Conservation (phyloP, 257 asterid species). For the Primulina eburnea region DNA sequence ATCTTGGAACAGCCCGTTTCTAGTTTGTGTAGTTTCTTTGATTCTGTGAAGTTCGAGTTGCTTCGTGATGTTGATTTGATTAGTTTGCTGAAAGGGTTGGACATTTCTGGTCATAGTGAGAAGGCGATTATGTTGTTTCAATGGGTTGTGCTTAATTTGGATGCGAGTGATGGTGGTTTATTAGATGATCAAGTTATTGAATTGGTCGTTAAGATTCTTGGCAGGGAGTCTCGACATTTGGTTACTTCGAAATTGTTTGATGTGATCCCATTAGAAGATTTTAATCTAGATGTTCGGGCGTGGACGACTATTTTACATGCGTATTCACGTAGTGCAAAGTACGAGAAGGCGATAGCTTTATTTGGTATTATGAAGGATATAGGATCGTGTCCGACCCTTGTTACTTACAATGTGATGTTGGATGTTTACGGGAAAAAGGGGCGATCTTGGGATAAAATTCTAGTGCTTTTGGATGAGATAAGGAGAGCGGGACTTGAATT, state of each 20-base stretch:
- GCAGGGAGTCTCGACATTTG: constrained; percentile 80
- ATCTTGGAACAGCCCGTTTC: constrained; percentile 56
- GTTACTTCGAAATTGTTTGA: constrained; percentile 71
- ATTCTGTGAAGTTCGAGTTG: constrained; percentile 56
- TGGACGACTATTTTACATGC: constrained; percentile 83
- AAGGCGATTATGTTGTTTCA: constrained; percentile 78
- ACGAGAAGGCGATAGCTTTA: constrained; percentile 70
- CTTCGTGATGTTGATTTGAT: constrained; percentile 59
- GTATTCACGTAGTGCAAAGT: constrained; percentile 79
- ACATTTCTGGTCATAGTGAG: constrained; percentile 54
- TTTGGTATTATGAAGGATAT: constrained; percentile 62
- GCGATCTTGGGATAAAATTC: constrained; percentile 71
- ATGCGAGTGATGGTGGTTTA: constrained; percentile 36
- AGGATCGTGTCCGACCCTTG: constrained; percentile 59
- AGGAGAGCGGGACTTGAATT: constrained; percentile 60
- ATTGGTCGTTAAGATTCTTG: constrained; percentile 77
- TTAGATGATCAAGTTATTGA: constrained; percentile 79
- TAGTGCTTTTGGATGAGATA: constrained; percentile 75
- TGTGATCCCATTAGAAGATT: constrained; percentile 61
- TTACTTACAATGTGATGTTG: constrained; percentile 91
- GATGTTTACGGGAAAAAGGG: constrained; percentile 88
- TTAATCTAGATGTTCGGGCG: constrained; percentile 66
- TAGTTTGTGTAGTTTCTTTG: constrained; percentile 51
- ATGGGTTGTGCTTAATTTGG: constrained; percentile 68
- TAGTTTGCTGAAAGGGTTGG: constrained; percentile 76